phyloP scores from a whole-genome alignment of 2,329 filamentous ascomycete species.

The Didymella lethalis region DNA sequence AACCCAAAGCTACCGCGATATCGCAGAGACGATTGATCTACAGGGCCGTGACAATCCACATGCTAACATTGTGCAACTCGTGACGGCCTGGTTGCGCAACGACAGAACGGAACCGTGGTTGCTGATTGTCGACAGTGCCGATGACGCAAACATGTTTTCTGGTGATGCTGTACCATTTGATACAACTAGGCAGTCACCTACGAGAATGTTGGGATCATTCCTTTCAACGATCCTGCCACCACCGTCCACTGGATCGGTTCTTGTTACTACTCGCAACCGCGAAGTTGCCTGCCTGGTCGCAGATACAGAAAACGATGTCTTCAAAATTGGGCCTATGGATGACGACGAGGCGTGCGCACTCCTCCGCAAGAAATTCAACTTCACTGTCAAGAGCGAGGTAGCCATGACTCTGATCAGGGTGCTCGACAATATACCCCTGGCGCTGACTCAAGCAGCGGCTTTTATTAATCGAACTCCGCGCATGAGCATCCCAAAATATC shows the following conservation, averaged over 20 bases:
- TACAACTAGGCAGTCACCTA: background rate
- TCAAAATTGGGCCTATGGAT: conserved; percentile 22
- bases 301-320: conserved; percentile 5
- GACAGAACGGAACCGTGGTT: conserved; percentile 28
- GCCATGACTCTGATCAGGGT: background rate
- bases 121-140: conserved; percentile 35
- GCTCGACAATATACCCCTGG: conserved; percentile 20
- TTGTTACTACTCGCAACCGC: conserved; percentile 22
- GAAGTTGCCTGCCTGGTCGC: conserved; percentile 22
- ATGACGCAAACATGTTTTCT: conserved; percentile 24
- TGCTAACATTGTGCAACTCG: conserved; percentile 23
- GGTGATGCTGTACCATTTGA: background rate
- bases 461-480: conserved; percentile 10
- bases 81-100: conserved; percentile 25
- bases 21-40: conserved; percentile 23
- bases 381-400: background rate
- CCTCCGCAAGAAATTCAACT: conserved; percentile 19
- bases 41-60: conserved; percentile 18
- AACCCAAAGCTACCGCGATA: conserved; percentile 21
- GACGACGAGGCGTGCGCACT: conserved; percentile 11
- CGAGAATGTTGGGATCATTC: background rate
- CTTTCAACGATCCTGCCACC: conserved; percentile 8
- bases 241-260: conserved; percentile 9
- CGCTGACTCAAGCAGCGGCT: conserved; percentile 17
- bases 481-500: conserved; percentile 9